Evolutionary conservation across 768 basidiomycete genomes (phyloP), one percentile per base, ranked within the genome.

Genomic region (Termitomyces sp.): DNA sequence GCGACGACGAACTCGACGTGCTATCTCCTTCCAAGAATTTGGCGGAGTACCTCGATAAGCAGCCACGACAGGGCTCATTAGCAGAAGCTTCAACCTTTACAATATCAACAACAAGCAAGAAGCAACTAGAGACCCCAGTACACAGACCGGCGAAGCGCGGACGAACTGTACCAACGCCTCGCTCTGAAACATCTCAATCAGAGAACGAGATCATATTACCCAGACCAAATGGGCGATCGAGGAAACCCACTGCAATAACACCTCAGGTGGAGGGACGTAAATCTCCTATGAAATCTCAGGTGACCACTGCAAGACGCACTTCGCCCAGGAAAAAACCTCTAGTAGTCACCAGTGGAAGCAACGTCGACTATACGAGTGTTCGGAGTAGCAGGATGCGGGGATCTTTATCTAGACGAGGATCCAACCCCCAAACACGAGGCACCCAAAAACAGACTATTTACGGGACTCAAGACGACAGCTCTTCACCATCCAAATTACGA

Each of bases 1-100:
- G 64, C 46, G 62, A 57, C 15, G 68, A 70, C 42, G 69, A 70
- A 49, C 61, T 70, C 46, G 55, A 62, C 48, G 55, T 60, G 51
- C 56, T 70, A 28, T 64, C 68, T 29, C 65, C 64, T 13, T 54
- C 64, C 28, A 64, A 55, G 50, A 31, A 33, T 36, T 42, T 33
- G 2, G 9, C 45, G 42, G 56, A 51, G 31, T 31, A 24, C 13
- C 41, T 56, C 16, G 26, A 55, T 28, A 61, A 46, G 28, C 54
- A 26, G 33, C n/a, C 44, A 26, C 20, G 18, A 22, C 20, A 22
- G 16, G 37, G 16, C 8, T 34, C 34, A 3, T 37, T 51, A 16
- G 2, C 28, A 16, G 50, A 49, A 24, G 34, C 41, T 44, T 4
- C 28, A 18, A 34, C 29, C 4, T 33, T 20, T 33, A 13, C 24